phyloP scores from a whole-genome alignment of 1,139 yeast species.

The Meyerozyma sp. region DNA sequence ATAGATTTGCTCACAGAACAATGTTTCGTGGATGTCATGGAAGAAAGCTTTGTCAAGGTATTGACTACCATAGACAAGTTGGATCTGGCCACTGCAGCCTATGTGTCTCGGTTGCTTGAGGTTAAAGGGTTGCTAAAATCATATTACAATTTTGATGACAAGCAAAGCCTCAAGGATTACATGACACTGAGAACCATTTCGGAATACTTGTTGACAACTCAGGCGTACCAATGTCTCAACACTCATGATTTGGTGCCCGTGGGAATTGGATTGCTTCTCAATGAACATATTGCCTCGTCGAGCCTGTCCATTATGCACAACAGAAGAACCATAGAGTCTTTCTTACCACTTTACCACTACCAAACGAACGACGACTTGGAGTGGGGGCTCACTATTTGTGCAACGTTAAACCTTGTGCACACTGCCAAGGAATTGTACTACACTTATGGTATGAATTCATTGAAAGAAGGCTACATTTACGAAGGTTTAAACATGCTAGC shows the following conservation, averaged over 20 bases:
- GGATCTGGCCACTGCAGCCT: constrained; percentile 66
- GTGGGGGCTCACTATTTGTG: constrained; percentile 64
- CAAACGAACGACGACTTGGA: constrained; percentile 71
- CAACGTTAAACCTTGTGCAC: constrained; percentile 38
- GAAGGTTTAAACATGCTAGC: constrained; percentile 70
- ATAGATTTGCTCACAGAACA: constrained; percentile 44
- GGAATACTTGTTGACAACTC: constrained; percentile 54
- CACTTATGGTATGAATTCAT: constrained; percentile 33
- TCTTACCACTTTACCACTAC: constrained; percentile 56
- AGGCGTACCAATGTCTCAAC: constrained; percentile 53
- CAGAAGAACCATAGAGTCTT: constrained; percentile 49
- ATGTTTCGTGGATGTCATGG: constrained; percentile 56
- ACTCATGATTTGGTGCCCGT: constrained; percentile 54
- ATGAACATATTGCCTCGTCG: constrained; percentile 23
- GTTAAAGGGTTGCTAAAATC: constrained; percentile 54
- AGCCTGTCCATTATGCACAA: constrained; percentile 16
- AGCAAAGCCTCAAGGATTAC: constrained; percentile 10
- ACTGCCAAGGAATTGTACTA: constrained; percentile 51
- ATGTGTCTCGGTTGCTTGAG: constrained; percentile 58
- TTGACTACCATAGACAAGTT: constrained; percentile 56
- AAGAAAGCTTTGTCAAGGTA: constrained; percentile 54
- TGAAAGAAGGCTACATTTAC: constrained; percentile 41
- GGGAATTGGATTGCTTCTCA: constrained; percentile 52
- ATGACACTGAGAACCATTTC: constrained; percentile 41
- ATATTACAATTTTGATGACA: constrained; percentile 28